Base-by-base conservation (phyloP, 306 rosid genomes). In the Glycine tomentella region DNA sequence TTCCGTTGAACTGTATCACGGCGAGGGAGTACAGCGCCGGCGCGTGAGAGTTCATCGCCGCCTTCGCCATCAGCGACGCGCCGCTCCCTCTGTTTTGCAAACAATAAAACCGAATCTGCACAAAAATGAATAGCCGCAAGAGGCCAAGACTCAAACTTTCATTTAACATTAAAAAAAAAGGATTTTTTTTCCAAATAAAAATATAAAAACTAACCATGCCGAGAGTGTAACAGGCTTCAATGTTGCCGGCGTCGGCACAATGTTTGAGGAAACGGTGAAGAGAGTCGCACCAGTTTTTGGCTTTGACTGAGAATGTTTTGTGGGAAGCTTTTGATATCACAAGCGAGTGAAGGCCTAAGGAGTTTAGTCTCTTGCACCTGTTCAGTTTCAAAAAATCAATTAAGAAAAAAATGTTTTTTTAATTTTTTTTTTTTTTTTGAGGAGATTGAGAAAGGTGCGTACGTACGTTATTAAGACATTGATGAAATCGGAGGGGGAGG, bases 71-170 rank as follows among this genome's bases (percentile, higher is more conserved):
- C 3, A 93, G 66, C 8, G 97, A 89, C 2, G 97, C 95, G 12
- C 99, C 99, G 73, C 91, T 91, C 2, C 95, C 95, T 80, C 94
- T 81, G 75, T 85, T 89, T 65, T 89, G 91, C 68, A 95, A 78
- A 73, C 99, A 93, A 79, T 95, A 95, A 65, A 95, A 95, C 17
- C 97, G 94, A 91, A 95, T 95, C 99, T 95, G 93, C 67, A n/a
- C 16, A 52, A 17, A 20, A 7, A 33, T 9, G 31, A 76, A 14
- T 1, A 50, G 16, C 15, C 8, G 44, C 56, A 78, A 55, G 4
- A 42, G 46, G 46, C 44, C 0, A 42, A 6, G 2, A 55, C 12
- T 33, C 36, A 8, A 40, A 9, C 38, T 1, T 51, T 9, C 0
- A 8, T 1, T 31, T 11, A 65, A 72, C 57, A 51, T 15, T 55